These are phyloP conservation scores for Kurtzmaniella quercitrusa DNA, from an alignment of 1,139 yeast genomes.

Conservation along the genomic window DNA sequence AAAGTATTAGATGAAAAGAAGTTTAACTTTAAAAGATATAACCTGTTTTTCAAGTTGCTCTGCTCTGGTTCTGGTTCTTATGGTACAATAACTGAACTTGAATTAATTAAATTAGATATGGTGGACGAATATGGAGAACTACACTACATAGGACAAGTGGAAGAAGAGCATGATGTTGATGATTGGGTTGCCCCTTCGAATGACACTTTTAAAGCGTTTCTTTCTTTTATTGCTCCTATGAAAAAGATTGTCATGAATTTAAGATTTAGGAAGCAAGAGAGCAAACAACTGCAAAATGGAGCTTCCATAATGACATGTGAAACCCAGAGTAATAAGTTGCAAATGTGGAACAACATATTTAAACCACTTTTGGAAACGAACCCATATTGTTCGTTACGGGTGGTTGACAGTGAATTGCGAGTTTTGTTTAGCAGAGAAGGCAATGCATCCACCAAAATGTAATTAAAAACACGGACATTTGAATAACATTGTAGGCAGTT, in stretches of 20 bases:
- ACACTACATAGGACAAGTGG: slow-evolving; percentile 7
- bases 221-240: slow-evolving; percentile 23
- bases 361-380: slow-evolving; percentile 20
- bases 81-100: slow-evolving; percentile 21
- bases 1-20: slow-evolving; percentile 9
- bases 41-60: slow-evolving; percentile 39
- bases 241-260: slow-evolving; percentile 22
- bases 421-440: neutral
- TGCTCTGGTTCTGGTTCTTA: slow-evolving; percentile 38
- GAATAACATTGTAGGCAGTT: neutral
- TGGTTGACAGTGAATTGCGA: slow-evolving; percentile 13
- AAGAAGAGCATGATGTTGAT: slow-evolving; percentile 12
- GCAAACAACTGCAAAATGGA: slow-evolving; percentile 25
- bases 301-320: slow-evolving; percentile 22
- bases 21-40: slow-evolving; percentile 35
- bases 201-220: slow-evolving; percentile 26
- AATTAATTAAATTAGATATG: slow-evolving; percentile 32
- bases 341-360: slow-evolving; percentile 29
- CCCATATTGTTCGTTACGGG: slow-evolving; percentile 16
- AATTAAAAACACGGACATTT: neutral
- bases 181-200: slow-evolving; percentile 18
- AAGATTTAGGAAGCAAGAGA: slow-evolving; percentile 5
- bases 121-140: slow-evolving; percentile 21
- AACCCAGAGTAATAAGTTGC: slow-evolving; percentile 13
- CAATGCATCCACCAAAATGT: neutral